phyloP scores from a whole-genome alignment of 2,329 filamentous ascomycete species.

The Neofusicoccum sp. region DNA sequence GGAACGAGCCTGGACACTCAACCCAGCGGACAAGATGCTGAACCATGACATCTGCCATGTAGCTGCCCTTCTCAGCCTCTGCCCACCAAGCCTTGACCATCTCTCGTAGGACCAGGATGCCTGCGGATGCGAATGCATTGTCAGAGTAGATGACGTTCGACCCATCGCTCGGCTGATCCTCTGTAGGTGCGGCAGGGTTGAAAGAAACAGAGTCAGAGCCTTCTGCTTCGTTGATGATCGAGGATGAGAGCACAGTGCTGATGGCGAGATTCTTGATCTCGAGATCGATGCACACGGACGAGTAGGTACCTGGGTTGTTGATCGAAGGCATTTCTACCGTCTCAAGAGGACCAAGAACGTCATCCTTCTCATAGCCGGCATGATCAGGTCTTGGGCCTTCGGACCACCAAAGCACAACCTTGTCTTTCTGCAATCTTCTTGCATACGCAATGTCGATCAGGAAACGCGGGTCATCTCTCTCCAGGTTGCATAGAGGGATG shows the following conservation, averaged over 20 bases:
- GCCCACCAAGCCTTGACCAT: conserved; percentile 99
- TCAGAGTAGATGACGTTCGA: conserved; percentile 75
- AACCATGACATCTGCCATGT: conserved; percentile 96
- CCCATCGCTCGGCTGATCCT: conserved; percentile 60
- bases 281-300: conserved; percentile 93
- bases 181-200: conserved; percentile 67
- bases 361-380: conserved; percentile 91
- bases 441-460: conserved; percentile 96
- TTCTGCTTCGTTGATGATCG: conserved; percentile 93
- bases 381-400: conserved; percentile 83
- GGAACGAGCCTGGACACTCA: conserved; percentile 85
- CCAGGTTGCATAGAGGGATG: conserved; percentile 90
- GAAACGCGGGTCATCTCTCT: conserved; percentile 89
- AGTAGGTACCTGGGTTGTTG: conserved; percentile 91
- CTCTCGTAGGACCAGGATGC: conserved; percentile 85
- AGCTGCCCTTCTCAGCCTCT: conserved; percentile 84
- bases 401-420: conserved; percentile 97
- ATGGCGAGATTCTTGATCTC: conserved; percentile 93
- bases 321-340: conserved; percentile 87
- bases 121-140: conserved; percentile 88
- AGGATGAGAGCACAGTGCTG: conserved; percentile 95
- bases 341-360: conserved; percentile 78
- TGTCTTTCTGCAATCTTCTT: conserved; percentile 81
- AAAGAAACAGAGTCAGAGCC: conserved; percentile 83
- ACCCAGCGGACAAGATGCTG: conserved; percentile 98